Evolutionary conservation across 306 rosid genomes (phyloP).

Genomic region (Mimosa pudica): DNA sequence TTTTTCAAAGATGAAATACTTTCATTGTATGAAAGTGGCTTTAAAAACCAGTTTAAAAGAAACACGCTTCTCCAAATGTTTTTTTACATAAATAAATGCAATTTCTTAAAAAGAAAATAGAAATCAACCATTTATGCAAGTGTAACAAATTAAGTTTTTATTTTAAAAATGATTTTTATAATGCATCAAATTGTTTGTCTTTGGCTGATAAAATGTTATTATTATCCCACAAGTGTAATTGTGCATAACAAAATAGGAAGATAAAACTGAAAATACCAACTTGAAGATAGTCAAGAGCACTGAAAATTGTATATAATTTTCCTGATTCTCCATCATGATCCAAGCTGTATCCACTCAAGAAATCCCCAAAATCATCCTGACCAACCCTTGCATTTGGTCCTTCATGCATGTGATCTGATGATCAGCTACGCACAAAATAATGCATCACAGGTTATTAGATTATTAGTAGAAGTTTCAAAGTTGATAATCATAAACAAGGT

Average conservation of each 20-base stretch:
- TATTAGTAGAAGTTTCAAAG: conserved; percentile 18
- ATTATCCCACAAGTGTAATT: not conserved
- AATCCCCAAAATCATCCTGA: conserved; percentile 69
- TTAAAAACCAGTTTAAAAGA: no score
- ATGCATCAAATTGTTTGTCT: conserved; percentile 15
- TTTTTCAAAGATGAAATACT: no score
- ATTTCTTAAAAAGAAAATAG: no score
- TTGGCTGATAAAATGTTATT: conserved; percentile 1
- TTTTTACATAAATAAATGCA: no score
- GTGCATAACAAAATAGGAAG: conserved; percentile 20
- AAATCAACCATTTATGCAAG: no score
- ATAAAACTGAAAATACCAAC: conserved; percentile 48
- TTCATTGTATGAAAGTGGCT: no score
- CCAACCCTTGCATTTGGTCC: conserved; percentile 86
- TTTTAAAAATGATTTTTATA: no score
- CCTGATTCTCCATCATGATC: conserved; percentile 85
- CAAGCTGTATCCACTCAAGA: conserved; percentile 74
- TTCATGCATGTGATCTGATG: conserved; percentile 95
- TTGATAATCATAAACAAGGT: conserved; percentile 9
- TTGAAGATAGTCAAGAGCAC: conserved; percentile 89
- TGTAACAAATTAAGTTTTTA: no score
- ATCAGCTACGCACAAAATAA: conserved; percentile 65
- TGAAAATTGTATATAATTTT: conserved; percentile 79
- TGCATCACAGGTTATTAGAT: conserved; percentile 26
- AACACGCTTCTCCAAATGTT: no score